A percentile compares a stretch with the other conserved stretches of the same genome.
These are phyloP conservation scores for Nicotiana tomentosiformis DNA, from an alignment of 257 asterid genomes.

Conservation along the genomic window DNA sequence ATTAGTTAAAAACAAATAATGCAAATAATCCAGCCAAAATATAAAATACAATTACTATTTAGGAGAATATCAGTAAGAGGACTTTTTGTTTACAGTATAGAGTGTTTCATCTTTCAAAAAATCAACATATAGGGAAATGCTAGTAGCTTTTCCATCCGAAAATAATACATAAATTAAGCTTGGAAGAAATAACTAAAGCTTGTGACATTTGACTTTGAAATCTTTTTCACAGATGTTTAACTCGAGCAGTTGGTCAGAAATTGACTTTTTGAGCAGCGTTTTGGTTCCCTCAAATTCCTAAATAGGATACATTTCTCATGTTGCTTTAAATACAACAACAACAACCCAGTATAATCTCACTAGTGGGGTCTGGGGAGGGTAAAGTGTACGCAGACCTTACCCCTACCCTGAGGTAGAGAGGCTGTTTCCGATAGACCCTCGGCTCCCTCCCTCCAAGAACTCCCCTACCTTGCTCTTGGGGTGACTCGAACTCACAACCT, in stretches of 20 bases:
- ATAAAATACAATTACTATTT: too few relatives aligned
- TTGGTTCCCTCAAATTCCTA: not conserved
- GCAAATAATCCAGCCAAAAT: not conserved
- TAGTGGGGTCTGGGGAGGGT: too few relatives aligned
- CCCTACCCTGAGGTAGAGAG: too few relatives aligned
- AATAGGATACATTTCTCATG: not conserved
- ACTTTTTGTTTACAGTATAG: not conserved
- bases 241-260: not conserved
- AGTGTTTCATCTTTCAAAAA: not conserved
- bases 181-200: not conserved
- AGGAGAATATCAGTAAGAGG: not conserved
- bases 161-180: not conserved
- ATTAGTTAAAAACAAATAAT: not conserved
- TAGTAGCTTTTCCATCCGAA: not conserved
- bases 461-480: too few relatives aligned
- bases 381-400: too few relatives aligned
- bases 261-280: not conserved
- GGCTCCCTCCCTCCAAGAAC: too few relatives aligned
- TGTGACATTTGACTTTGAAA: not conserved
- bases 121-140: not conserved
- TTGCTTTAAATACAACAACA: not conserved
- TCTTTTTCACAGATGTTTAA: not conserved
- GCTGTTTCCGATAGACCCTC: too few relatives aligned
- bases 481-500: too few relatives aligned
- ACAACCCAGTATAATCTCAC: too few relatives aligned